Percentiles rank a stretch among this genome's conserved stretches.
Evolutionary conservation across 177 flowering plant species (phyloP).

Genomic region (Vitis hybrid): DNA sequence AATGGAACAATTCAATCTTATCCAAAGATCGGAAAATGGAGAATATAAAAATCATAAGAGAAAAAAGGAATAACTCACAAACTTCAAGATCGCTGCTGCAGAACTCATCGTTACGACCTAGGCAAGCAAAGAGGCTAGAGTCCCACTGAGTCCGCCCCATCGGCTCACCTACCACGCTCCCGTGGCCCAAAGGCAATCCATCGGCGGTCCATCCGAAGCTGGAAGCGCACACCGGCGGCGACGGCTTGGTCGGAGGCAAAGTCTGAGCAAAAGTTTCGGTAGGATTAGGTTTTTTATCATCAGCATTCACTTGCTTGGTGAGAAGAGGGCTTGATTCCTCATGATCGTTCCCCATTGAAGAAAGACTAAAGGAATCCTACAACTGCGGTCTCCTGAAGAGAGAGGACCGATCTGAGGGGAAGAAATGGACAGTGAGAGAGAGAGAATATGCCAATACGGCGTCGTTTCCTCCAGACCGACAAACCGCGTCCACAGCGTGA

Average conservation of each 20-base stretch:
- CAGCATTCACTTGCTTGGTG: slow-evolving; percentile 9
- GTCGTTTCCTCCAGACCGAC: neutral
- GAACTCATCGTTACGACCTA: slow-evolving; percentile 83
- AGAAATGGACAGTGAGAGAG: neutral
- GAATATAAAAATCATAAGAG: neutral
- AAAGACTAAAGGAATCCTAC: neutral
- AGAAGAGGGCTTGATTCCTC: slow-evolving; percentile 62
- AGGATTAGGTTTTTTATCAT: slow-evolving; percentile 13
- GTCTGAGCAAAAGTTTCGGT: slow-evolving; percentile 2
- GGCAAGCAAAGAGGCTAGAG: slow-evolving; percentile 65
- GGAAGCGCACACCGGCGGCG: slow-evolving; percentile 10
- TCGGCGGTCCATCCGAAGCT: slow-evolving; percentile 63
- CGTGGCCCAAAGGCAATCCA: slow-evolving; percentile 61
- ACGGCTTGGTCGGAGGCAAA: slow-evolving; percentile 9
- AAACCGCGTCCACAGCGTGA: neutral
- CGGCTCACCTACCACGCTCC: slow-evolving; percentile 74
- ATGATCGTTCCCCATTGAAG: slow-evolving; percentile 32
- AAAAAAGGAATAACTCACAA: slow-evolving; percentile 54
- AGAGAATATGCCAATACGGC: neutral
- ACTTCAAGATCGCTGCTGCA: slow-evolving; percentile 98
- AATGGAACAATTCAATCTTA: neutral
- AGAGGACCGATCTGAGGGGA: neutral
- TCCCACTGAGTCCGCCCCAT: slow-evolving; percentile 65
- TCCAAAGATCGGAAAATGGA: neutral
- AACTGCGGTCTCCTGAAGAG: neutral